These are phyloP conservation scores for Ascomycota sp. DNA, from an alignment of 2,329 filamentous ascomycete species.

Conservation along the genomic window DNA sequence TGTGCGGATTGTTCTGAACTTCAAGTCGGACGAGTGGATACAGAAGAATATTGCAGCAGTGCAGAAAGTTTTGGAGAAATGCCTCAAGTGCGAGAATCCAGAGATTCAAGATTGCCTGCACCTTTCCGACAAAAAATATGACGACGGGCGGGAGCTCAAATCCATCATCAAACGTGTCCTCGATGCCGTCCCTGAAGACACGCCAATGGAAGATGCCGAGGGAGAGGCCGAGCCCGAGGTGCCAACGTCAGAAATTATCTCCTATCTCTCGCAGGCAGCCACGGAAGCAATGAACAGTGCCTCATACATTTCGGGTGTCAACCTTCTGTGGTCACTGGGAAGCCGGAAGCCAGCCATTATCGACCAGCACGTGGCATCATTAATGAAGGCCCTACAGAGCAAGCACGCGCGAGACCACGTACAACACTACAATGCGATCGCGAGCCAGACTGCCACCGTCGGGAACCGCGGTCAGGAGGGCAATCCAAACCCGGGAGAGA, in stretches of 20 bases:
- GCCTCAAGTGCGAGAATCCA: constrained; percentile 65
- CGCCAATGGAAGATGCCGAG: constrained; percentile 49
- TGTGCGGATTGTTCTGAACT: constrained; percentile 68
- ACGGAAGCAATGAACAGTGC: constrained; percentile 65
- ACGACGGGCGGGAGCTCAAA: constrained; percentile 47
- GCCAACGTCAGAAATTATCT: constrained; percentile 68
- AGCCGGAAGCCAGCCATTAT: constrained; percentile 68
- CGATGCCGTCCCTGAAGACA: constrained; percentile 64
- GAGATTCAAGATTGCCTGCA: constrained; percentile 90
- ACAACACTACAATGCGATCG: constrained; percentile 41
- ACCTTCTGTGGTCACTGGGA: constrained; percentile 79
- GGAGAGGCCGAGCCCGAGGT: constrained; percentile 67
- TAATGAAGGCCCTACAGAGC: constrained; percentile 83
- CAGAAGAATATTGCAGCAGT: constrained; percentile 51
- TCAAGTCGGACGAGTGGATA: constrained; percentile 80
- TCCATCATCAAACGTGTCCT: constrained; percentile 65
- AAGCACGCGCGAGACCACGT: constrained; percentile 91
- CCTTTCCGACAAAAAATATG: constrained; percentile 43
- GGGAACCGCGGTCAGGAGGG: constrained; percentile 28
- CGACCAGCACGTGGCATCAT: constrained; percentile 62
- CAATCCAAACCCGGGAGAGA: constrained; percentile 27
- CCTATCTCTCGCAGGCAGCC: constrained; percentile 62
- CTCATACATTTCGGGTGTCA: constrained; percentile 73
- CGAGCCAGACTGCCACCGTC: constrained; percentile 24
- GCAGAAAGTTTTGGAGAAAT: constrained; percentile 77